Percentiles rank a stretch among this genome's conserved stretches.
Conservation (phyloP, 2,329 filamentous ascomycete species). For the Pseudovirgaria hyperparasitica region DNA sequence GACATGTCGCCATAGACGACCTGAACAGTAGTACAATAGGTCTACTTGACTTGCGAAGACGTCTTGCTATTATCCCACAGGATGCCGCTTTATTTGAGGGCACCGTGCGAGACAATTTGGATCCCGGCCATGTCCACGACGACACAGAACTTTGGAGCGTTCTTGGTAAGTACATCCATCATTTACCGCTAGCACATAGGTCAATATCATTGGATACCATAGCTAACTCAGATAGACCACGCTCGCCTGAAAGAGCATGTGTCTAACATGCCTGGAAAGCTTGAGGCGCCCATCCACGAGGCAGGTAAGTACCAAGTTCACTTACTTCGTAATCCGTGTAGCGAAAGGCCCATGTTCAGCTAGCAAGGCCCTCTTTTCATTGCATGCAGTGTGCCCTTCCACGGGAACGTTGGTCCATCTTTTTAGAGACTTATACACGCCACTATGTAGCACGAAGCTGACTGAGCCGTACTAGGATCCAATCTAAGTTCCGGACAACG, state of each 20-base stretch:
- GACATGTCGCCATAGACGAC: slow-evolving; percentile 78
- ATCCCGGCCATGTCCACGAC: slow-evolving; percentile 88
- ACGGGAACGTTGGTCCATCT: background rate
- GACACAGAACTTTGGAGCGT: slow-evolving; percentile 97
- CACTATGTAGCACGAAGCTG: slow-evolving; percentile 3
- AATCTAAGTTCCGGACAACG: slow-evolving; percentile 93
- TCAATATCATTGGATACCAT: background rate
- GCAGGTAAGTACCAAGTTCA: slow-evolving; percentile 78
- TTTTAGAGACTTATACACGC: slow-evolving; percentile 2
- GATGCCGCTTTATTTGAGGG: slow-evolving; percentile 94
- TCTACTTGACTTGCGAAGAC: slow-evolving; percentile 72
- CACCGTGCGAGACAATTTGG: slow-evolving; percentile 85
- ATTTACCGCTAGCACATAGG: too few relatives aligned
- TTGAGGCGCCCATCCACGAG: slow-evolving; percentile 87
- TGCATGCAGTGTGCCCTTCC: too few relatives aligned
- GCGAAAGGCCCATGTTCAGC: background rate
- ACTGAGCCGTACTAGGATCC: too few relatives aligned
- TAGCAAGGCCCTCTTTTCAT: slow-evolving; percentile 4
- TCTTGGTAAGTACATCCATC: slow-evolving; percentile 49
- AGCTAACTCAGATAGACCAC: slow-evolving; percentile 51
- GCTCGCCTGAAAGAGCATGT: slow-evolving; percentile 89
- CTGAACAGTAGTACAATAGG: slow-evolving; percentile 86
- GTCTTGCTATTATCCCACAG: slow-evolving; percentile 93
- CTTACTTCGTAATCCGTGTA: too few relatives aligned
- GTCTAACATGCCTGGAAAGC: slow-evolving; percentile 69